Evolutionary conservation across 331 rosid genomes (phyloP), one percentile per base, ranked within the genome.

Genomic region (Malus hybrid): DNA sequence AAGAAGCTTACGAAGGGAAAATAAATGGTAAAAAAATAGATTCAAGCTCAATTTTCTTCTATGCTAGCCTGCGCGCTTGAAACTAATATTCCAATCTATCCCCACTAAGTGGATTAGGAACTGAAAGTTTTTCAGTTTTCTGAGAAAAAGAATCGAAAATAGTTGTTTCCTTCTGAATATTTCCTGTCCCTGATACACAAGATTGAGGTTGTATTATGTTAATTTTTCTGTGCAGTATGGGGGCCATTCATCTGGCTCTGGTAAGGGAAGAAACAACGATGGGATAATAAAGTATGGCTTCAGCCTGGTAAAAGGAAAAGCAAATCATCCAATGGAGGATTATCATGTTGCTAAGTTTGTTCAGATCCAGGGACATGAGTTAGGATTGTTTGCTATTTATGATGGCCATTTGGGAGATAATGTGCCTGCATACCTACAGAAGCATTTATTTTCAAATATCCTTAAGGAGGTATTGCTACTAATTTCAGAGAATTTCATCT

Each of bases 251-350:
- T 80, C 91, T 34, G 91, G 88, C 87, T 85, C 89, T 48, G 98
- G 98, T 55, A 91, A 88, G 76, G 98, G 98, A 56, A 89, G 81
- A 86, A 88, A 69, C 77, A 78, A 82, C 22, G 96, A 84, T 26
- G 94, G 97, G 42, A 16, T 82, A 73, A 82, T 89, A 71, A 93
- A 89, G 88, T 93, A 83, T 75, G 98, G 98, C 70, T 93, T 91
- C 83, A 83, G 93, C 83, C 81, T 93, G 57, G 88, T 91, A 18
- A 93, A 93, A 81, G 98, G 98, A 75, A 93, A 84, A 89, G 97
- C 98, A 69, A 87, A 89, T 78, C 98, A 93, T 78, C 97, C 97
- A 62, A 93, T 93, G 98, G 98, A 93, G 87, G 98, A 93, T 84
- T 91, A 89, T 83, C 97, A 93, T 79, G 98, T 93, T 71, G 90